Evolutionary conservation across 2,329 filamentous ascomycete species (phyloP).

Genomic region (Ophiosphaerella herpotricha): DNA sequence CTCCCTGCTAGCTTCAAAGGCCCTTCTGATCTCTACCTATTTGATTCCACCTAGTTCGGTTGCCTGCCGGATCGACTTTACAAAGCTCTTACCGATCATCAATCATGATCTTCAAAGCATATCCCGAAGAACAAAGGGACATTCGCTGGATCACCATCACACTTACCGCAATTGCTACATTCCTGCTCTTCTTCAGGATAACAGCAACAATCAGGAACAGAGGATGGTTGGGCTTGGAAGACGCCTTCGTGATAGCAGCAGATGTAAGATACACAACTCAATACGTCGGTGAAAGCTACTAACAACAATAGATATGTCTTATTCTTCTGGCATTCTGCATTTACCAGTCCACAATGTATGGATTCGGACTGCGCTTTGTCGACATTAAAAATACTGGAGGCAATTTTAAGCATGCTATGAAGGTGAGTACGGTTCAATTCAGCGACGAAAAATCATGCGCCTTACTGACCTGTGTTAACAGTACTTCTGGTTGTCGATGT

Average conservation of each 20-base stretch:
- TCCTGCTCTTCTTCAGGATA: slow-evolving; percentile 21
- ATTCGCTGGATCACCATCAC: slow-evolving; percentile 28
- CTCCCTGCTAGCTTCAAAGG: too few species aligned
- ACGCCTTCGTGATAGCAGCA: slow-evolving; percentile 26
- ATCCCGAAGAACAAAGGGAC: slow-evolving; percentile 24
- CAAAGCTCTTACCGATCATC: not conserved
- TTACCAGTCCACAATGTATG: slow-evolving; percentile 21
- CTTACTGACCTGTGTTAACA: slow-evolving; percentile 2
- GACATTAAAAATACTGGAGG: slow-evolving; percentile 26
- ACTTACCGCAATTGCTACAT: slow-evolving; percentile 18
- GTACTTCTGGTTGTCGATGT: slow-evolving; percentile 30
- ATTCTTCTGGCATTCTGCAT: slow-evolving; percentile 16
- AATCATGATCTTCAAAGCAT: slow-evolving; percentile 24
- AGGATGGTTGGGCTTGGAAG: slow-evolving; percentile 33
- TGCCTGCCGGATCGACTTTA: not conserved
- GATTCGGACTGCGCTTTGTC: slow-evolving; percentile 23
- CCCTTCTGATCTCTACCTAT: too few species aligned
- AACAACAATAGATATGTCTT: slow-evolving; percentile 16
- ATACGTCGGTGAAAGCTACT: not conserved
- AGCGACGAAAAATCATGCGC: not conserved
- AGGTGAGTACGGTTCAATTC: slow-evolving; percentile 10
- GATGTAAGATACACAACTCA: slow-evolving; percentile 14
- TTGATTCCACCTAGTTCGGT: too few species aligned
- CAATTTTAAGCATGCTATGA: slow-evolving; percentile 17
- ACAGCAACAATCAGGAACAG: slow-evolving; percentile 23